Base-by-base conservation (phyloP, 306 rosid genomes). In the Vigna trinervia region DNA sequence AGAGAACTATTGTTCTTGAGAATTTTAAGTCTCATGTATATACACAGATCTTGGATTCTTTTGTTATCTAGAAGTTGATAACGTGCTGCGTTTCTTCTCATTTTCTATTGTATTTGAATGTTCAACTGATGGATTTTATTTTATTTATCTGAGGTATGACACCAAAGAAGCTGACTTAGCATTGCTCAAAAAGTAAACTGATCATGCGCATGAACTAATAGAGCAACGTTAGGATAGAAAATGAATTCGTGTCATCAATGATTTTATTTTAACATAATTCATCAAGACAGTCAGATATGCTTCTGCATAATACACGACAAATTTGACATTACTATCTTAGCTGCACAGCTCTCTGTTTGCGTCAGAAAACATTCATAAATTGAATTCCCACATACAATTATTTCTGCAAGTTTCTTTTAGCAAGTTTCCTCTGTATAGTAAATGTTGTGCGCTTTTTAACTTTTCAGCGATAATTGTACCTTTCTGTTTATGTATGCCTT, bases 1-100 rank as follows among this genome's bases (percentile, higher is more conserved):
- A 73, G 69, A 73, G 69, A 59, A 67, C 77, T 19, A 69, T 38
- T 74, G 71, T 63, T 78, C 67, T 62, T 19, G 71, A 69, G 76
- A 59, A 61, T 69, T 69, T 36, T 54, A 20, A 53, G 62, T 69
- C 60, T 73, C 6, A 13, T 60, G 61, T 74, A 78, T 28, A 77
- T 38, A 77, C 28, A 81, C n/a, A 14, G 12, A 68, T 28, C 38
- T 69, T 46, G 4, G 54, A 61, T 74, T 85, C 85, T 74, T 71
- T 48, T 61, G 56, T 30, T 61, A 54, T 54, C 70, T 34, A 41
- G 51, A 64, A 64, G 48, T 72, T 36, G 19, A 57, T 15, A 63
- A 62, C 56, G 12, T 84, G 65, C 1, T 52, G 23, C 17, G 20
- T 48, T 38, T 63, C 48, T 61, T 79, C 64, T 54, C 15, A 67